A percentile compares a stretch with the other conserved stretches of the same genome.
phyloP scores from a whole-genome alignment of 352 stramenopile species.

The Paralagenidium karlingii region DNA sequence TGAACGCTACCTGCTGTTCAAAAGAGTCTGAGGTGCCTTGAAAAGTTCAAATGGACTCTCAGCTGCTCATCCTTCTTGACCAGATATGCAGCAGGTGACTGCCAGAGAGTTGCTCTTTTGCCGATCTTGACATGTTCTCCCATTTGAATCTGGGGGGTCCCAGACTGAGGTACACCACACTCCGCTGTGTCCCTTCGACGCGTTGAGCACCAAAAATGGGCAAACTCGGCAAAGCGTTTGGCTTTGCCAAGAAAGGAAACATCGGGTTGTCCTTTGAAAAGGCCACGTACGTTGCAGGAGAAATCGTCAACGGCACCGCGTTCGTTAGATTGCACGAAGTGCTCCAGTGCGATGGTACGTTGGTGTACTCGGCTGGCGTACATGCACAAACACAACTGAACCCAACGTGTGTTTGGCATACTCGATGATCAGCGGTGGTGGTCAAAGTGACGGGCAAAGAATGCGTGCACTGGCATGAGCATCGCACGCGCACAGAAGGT shows the following conservation, averaged over 20 bases:
- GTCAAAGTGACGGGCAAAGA: constrained; percentile 55
- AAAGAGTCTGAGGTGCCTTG: too few species aligned
- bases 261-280: constrained; percentile 43
- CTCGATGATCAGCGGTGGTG: constrained; percentile 25
- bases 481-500: constrained; percentile 14
- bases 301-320: constrained; percentile 41
- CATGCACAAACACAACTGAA: neutral
- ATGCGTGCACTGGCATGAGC: constrained; percentile 36
- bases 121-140: too few species aligned
- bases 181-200: too few species aligned
- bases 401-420: neutral
- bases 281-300: constrained; percentile 39
- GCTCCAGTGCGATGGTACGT: constrained; percentile 49
- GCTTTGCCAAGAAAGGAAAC: constrained; percentile 49
- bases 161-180: too few species aligned
- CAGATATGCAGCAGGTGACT: too few species aligned
- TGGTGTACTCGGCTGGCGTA: neutral
- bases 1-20: too few species aligned
- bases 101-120: too few species aligned
- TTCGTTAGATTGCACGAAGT: constrained; percentile 32
- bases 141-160: too few species aligned
- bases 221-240: constrained; percentile 29
- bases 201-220: too few species aligned
- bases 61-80: too few species aligned
- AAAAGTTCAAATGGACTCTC: too few species aligned